Conservation (phyloP, 2,329 filamentous ascomycete genomes). For the Setomelanomma holmii region DNA sequence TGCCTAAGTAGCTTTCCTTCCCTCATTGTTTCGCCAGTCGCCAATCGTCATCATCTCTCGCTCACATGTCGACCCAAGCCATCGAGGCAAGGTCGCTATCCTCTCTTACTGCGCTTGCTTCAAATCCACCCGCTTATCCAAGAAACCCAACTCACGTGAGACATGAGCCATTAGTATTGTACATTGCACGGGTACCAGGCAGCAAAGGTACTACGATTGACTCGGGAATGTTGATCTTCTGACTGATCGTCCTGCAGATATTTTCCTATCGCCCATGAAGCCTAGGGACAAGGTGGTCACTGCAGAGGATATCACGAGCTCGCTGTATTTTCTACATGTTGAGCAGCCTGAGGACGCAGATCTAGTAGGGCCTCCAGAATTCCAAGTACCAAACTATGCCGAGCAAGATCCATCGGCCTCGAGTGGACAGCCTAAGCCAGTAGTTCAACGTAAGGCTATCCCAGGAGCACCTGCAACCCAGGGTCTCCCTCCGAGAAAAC, state of each 20-base stretch:
- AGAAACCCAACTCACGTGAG: slow-evolving; percentile 74
- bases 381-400: slow-evolving; percentile 17
- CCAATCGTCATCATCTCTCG: slow-evolving; percentile 14
- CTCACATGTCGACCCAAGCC: slow-evolving; percentile 39
- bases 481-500: slow-evolving; percentile 31
- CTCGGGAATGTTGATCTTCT: neutral
- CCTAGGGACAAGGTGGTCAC: slow-evolving; percentile 89
- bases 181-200: slow-evolving; percentile 92
- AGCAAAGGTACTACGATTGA: slow-evolving; percentile 71
- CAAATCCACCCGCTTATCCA: slow-evolving; percentile 86
- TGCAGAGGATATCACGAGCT: slow-evolving; percentile 82
- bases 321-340: slow-evolving; percentile 90
- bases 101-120: slow-evolving; percentile 78
- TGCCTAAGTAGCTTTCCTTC: slow-evolving; percentile 18
- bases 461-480: slow-evolving; percentile 14
- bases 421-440: slow-evolving; percentile 19
- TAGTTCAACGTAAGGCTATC: slow-evolving; percentile 42
- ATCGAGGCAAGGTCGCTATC: slow-evolving; percentile 86
- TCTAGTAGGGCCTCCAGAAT: slow-evolving; percentile 32
- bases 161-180: slow-evolving; percentile 78
- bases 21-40: slow-evolving; percentile 12
- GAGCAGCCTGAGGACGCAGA: slow-evolving; percentile 64
- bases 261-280: slow-evolving; percentile 90
- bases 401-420: slow-evolving; percentile 12
- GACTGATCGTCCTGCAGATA: slow-evolving; percentile 63